Evolutionary conservation across 441 rosid species (phyloP), one percentile per base, ranked within the genome.

Genomic region (Populus hybrid): DNA sequence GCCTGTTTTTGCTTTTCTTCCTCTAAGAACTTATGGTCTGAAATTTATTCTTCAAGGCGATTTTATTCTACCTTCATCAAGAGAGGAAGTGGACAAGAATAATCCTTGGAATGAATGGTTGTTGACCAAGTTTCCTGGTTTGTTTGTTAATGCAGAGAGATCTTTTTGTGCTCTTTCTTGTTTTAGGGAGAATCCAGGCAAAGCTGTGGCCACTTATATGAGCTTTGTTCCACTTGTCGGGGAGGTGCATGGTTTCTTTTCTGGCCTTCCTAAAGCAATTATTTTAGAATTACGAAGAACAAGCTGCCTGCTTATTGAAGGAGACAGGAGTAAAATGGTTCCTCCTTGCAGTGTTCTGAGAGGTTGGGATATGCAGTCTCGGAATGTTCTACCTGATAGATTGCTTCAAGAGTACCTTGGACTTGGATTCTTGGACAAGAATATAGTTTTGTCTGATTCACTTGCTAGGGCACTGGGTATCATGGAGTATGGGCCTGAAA

Each of bases 61-160:
- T 86, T 97, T 97, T 85, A 86, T 91, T 81, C 98, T 97, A 78
- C 93, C 99, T 38, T 93, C 99, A 78, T 97, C 99, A 69, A 90
- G 99, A 85, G 98, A 97, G 86, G 99, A 97, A 83, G 98, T 94
- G 74, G 99, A 97, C 78, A 94, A 85, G 82, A 92, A 92, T 88
- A 94, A 96, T 83, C 91, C 97, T 79, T 97, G 99, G 99, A 97
- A 97, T 82, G 97, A 97, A 87, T 93, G 95, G 98, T 82, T 97
- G 81, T 75, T 94, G 87, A 87, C 95, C 46, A 89, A 90, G 73
- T 88, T 89, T 86, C 97, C 99, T 61, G 87, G 82, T 82, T 88
- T 94, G 82, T 93, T 96, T 89, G 89, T 91, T 20, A 81, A 82
- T 81, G 96, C 97, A 16, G 85, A 88, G 83, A 83, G 81, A 80